These are phyloP conservation scores for Candida sanyaensis DNA, from an alignment of 1,139 yeast species.

Conservation along the genomic window DNA sequence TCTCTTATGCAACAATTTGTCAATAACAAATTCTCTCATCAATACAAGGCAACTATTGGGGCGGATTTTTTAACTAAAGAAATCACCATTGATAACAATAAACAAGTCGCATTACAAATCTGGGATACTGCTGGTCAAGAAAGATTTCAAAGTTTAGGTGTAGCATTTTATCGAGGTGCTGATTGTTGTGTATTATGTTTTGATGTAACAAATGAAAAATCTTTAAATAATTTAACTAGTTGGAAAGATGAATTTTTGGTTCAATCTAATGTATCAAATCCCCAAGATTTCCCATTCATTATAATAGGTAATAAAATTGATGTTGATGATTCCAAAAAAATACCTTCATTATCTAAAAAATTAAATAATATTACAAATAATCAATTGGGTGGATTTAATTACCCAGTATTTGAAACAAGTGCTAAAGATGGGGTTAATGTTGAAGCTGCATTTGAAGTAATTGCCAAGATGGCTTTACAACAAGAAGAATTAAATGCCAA, in stretches of 20 bases:
- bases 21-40: constrained; percentile 91
- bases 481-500: constrained; percentile 89
- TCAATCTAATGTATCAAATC: constrained; percentile 90
- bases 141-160: constrained; percentile 94
- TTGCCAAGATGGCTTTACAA: constrained; percentile 91
- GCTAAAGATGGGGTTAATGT: constrained; percentile 95
- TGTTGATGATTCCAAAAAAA: constrained; percentile 87
- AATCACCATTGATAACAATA: constrained; percentile 73
- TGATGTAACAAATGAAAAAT: constrained; percentile 91
- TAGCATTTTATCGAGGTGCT: constrained; percentile 97
- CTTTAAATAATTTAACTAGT: constrained; percentile 83
- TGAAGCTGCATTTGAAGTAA: constrained; percentile 93
- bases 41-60: constrained; percentile 96
- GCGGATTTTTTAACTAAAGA: constrained; percentile 97
- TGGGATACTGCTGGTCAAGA: constrained; percentile 99
- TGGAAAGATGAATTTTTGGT: constrained; percentile 97
- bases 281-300: constrained; percentile 94
- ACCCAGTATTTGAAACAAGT: constrained; percentile 92
- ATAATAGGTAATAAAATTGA: constrained; percentile 94
- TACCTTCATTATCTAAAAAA: constrained; percentile 73
- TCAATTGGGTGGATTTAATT: constrained; percentile 72
- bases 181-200: constrained; percentile 96
- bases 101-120: constrained; percentile 79
- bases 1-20: constrained; percentile 96
- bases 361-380: constrained; percentile 81